Evolutionary conservation across 2,329 filamentous ascomycete species (phyloP).

Genomic region (Cladosporium velox): DNA sequence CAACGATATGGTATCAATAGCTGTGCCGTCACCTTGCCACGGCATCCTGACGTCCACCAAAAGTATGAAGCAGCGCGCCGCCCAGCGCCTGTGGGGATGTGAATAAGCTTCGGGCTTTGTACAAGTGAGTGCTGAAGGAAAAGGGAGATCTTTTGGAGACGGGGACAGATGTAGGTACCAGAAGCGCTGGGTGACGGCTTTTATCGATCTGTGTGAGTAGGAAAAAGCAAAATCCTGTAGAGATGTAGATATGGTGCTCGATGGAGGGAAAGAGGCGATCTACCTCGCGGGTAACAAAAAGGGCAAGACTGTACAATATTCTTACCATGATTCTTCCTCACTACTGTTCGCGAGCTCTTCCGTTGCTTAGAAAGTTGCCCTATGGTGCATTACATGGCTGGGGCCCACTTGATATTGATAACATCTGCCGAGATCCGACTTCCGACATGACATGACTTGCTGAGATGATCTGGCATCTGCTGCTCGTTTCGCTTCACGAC

Average conservation of each 20-base stretch:
- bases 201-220: neutral
- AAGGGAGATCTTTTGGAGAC: neutral
- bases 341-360: neutral
- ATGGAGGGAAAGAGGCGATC: constrained; percentile 3
- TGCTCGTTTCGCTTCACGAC: neutral
- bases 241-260: constrained; percentile 13
- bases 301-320: constrained; percentile 17
- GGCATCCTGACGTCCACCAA: neutral
- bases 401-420: neutral
- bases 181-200: constrained; percentile 5
- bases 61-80: constrained; percentile 2
- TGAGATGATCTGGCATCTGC: neutral
- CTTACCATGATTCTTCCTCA: neutral
- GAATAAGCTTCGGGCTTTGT: neutral
- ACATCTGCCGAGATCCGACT: neutral
- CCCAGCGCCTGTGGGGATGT: constrained; percentile 17
- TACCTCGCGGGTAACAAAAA: neutral
- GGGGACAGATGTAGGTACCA: neutral
- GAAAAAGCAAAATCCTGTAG: constrained; percentile 3
- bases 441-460: neutral
- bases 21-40: neutral
- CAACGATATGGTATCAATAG: neutral
- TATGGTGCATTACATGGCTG: neutral
- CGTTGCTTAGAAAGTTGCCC: neutral
- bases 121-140: constrained; percentile 2